Evolutionary conservation across 768 basidiomycete species (phyloP).

Genomic region (Auricularia sp.): DNA sequence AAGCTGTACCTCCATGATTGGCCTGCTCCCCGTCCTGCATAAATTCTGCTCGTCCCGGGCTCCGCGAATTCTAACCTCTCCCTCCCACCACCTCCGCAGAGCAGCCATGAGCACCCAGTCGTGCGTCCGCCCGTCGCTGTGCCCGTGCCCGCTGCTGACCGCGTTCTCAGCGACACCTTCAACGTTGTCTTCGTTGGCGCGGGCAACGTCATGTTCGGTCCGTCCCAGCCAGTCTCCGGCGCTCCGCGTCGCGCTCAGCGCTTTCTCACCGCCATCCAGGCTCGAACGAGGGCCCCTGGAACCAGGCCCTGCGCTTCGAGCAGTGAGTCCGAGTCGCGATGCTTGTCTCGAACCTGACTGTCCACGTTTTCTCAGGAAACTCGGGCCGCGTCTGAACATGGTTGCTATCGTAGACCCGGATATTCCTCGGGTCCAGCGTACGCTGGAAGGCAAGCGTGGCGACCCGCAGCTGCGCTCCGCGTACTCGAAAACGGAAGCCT

Average conservation of each 20-base stretch:
- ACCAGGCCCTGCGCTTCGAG: conserved; percentile 85
- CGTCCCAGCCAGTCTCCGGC: conserved; percentile 8
- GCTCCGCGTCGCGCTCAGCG: background rate
- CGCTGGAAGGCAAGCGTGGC: conserved; percentile 75
- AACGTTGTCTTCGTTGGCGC: conserved; percentile 94
- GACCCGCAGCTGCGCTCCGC: conserved; percentile 89
- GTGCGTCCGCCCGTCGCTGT: background rate
- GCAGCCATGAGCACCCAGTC: background rate
- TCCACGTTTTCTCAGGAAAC: conserved; percentile 48
- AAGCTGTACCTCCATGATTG: too few species aligned
- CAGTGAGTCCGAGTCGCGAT: conserved; percentile 43
- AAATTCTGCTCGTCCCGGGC: background rate
- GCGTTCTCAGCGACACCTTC: conserved; percentile 51
- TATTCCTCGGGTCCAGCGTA: conserved; percentile 65
- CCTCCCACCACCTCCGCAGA: background rate
- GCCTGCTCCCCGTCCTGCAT: too few species aligned
- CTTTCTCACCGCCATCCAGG: conserved; percentile 33
- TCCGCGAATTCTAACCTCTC: background rate
- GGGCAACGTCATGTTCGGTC: conserved; percentile 97
- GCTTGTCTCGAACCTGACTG: background rate
- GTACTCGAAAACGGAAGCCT: conserved; percentile 80
- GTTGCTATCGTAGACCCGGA: conserved; percentile 91
- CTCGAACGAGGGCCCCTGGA: conserved; percentile 85
- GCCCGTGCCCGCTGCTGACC: background rate
- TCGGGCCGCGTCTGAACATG: conserved; percentile 92